phyloP scores from a whole-genome alignment of 1,284 basidiomycete species.

The Flammula alnicola region DNA sequence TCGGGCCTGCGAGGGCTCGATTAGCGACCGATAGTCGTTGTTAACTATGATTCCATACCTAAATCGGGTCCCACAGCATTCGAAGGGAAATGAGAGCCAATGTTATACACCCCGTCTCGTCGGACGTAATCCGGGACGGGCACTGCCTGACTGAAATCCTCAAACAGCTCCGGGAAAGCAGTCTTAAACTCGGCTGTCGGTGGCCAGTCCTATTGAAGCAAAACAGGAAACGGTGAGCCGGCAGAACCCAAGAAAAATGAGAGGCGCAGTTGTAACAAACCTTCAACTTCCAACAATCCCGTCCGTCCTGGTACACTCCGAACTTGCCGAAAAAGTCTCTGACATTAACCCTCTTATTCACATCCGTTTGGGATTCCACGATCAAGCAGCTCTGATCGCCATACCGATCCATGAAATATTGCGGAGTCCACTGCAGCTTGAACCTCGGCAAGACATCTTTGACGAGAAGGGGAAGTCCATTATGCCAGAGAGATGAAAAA shows the following conservation, averaged over 20 bases:
- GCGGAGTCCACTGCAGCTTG: slow-evolving; percentile 78
- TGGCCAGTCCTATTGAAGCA: slow-evolving; percentile 81
- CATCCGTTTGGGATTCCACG: slow-evolving; percentile 79
- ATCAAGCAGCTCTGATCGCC: slow-evolving; percentile 72
- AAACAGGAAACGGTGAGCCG: slow-evolving; percentile 12
- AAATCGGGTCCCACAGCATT: slow-evolving; percentile 89
- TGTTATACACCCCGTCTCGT: slow-evolving; percentile 86
- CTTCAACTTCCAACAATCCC: slow-evolving; percentile 83
- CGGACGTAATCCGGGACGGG: slow-evolving; percentile 90
- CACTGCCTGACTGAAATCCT: slow-evolving; percentile 83
- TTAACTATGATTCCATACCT: slow-evolving; percentile 50
- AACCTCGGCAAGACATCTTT: slow-evolving; percentile 66
- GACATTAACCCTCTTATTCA: slow-evolving; percentile 66
- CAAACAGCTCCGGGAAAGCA: slow-evolving; percentile 85
- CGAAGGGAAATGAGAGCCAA: slow-evolving; percentile 86
- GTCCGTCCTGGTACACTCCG: slow-evolving; percentile 63
- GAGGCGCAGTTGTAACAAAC: slow-evolving; percentile 8
- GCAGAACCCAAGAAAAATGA: background rate
- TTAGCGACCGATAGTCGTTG: slow-evolving; percentile 13
- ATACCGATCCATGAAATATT: slow-evolving; percentile 77
- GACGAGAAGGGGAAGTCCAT: slow-evolving; percentile 79
- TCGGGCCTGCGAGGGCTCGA: slow-evolving; percentile 56
- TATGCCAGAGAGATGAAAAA: slow-evolving; percentile 58
- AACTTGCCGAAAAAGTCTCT: slow-evolving; percentile 83
- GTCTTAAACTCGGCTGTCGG: slow-evolving; percentile 82